Base-by-base conservation (phyloP, 306 rosid species). In the Ochetophila trinervis region DNA sequence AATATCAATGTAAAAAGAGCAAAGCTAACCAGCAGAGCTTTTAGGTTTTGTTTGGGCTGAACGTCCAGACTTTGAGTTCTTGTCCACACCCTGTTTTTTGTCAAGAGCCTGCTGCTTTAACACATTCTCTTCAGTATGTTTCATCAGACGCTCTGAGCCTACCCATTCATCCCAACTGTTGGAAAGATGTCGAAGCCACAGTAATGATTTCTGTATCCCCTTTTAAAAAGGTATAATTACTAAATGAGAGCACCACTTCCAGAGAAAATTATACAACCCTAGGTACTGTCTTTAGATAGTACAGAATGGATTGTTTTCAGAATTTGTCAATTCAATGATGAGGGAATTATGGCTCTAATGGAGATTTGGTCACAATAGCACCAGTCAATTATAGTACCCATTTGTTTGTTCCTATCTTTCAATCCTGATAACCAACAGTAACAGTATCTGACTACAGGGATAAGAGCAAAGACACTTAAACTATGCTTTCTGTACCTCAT, bases 121-220 rank as follows among this genome's bases (percentile, higher is more conserved):
- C 27, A 87, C 76, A 80, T 89, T 89, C 77, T 84, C 96, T 71
- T 84, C 88, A 23, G 82, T 85, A 71, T 74, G 63, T 75, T 92
- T 89, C 98, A 89, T 66, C 71, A 92, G 68, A 49, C 92, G 95
- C 1, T 84, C 89, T 76, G 74, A 85, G 69, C 87, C 91, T 60
- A 88, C 96, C 96, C 95, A 88, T 81, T 91, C 97, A 48, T 91
- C 97, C 97, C 97, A 91, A 91, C 97, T 91, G 97, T 88, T 71
- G 86, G 80, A 86, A 84, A 84, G 87, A 91, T 80, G 80, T 76
- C 76, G 78, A 86, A 84, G 64, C 80, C 74, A 80, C 53, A 40
- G 83, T 87, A 84, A 88, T 71, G 81, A 86, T 70, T 84, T 80
- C 74, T 74, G 85, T 70, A 55, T 79, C 79, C 82, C 79, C 78